phyloP scores from a whole-genome alignment of 352 stramenopile genomes.

The Hyaloperonospora brassicae region DNA sequence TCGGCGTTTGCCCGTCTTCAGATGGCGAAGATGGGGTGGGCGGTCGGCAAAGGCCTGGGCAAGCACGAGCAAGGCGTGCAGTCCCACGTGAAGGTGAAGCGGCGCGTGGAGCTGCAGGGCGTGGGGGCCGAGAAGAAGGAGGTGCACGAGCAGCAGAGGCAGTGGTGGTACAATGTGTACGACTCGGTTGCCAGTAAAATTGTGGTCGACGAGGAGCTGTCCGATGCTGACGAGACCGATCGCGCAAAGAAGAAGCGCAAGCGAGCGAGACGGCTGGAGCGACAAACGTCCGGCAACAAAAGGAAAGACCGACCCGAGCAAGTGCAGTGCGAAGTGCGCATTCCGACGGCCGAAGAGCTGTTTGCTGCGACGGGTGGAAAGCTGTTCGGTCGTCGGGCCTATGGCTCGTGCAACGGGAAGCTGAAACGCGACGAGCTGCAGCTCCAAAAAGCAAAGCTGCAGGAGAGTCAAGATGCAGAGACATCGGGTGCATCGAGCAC shows the following conservation, averaged over 20 bases:
- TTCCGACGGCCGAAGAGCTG: slow-evolving; percentile 92
- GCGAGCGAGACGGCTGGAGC: slow-evolving; percentile 25
- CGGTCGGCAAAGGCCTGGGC: slow-evolving; percentile 91
- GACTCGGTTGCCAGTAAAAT: slow-evolving; percentile 84
- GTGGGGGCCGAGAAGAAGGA: slow-evolving; percentile 80
- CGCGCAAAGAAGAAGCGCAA: slow-evolving; percentile 23
- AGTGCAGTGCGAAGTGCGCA: slow-evolving; percentile 8
- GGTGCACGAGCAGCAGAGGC: slow-evolving; percentile 54
- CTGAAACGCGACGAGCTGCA: slow-evolving; percentile 70
- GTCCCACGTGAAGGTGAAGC: slow-evolving; percentile 91
- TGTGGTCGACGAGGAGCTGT: slow-evolving; percentile 53
- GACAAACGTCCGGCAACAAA: slow-evolving; percentile 18
- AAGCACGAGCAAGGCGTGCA: slow-evolving; percentile 92
- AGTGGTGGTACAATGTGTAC: slow-evolving; percentile 88
- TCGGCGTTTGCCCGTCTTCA: slow-evolving; percentile 78
- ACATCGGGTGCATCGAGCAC: slow-evolving; percentile 5
- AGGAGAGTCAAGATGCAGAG: slow-evolving; percentile 17
- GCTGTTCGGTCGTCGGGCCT: slow-evolving; percentile 91
- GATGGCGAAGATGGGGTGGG: slow-evolving; percentile 96
- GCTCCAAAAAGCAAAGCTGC: slow-evolving; percentile 31
- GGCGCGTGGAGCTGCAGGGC: slow-evolving; percentile 89
- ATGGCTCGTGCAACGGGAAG: slow-evolving; percentile 83
- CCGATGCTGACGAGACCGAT: slow-evolving; percentile 39
- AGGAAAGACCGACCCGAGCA: slow-evolving; percentile 33
- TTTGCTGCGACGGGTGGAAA: slow-evolving; percentile 93